phyloP scores from a whole-genome alignment of 768 basidiomycete genomes.

The Lentinus brumalis region DNA sequence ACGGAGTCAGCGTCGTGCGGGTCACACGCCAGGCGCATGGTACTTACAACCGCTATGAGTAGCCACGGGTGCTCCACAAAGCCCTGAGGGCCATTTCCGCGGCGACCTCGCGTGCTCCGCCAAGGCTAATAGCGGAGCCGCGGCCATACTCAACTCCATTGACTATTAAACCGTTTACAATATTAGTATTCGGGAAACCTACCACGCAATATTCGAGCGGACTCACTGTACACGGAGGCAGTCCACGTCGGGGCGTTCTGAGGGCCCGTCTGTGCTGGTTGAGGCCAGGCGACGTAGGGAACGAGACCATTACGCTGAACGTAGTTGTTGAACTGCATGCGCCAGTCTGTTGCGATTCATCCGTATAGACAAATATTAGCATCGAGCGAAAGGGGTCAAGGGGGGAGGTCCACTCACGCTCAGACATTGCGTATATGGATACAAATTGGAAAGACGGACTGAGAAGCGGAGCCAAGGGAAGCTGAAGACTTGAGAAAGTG shows the following conservation, averaged over 20 bases:
- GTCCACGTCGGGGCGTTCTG: conserved; percentile 31
- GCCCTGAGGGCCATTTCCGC: conserved; percentile 22
- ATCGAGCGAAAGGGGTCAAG: neutral
- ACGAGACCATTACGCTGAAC: conserved; percentile 20
- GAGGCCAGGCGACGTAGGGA: conserved; percentile 4
- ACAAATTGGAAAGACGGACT: neutral
- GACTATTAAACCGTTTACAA: conserved; percentile 17
- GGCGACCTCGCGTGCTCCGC: conserved; percentile 30
- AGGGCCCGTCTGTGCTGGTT: conserved; percentile 23
- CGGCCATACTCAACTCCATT: conserved; percentile 26
- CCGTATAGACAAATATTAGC: neutral
- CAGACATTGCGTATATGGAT: neutral
- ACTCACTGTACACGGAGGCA: conserved; percentile 32
- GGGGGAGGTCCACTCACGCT: conserved; percentile 1
- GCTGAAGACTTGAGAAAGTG: neutral
- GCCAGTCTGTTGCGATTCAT: conserved; percentile 13
- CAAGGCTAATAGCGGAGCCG: conserved; percentile 19
- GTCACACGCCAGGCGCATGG: neutral
- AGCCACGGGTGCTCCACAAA: conserved; percentile 2
- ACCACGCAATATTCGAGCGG: neutral
- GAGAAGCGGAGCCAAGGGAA: neutral
- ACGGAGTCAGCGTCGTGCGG: neutral
- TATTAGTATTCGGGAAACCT: neutral
- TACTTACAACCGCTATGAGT: neutral
- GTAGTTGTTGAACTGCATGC: conserved; percentile 31